Evolutionary conservation across 1,139 yeast species (phyloP).

Genomic region (Zygoascus sp.): DNA sequence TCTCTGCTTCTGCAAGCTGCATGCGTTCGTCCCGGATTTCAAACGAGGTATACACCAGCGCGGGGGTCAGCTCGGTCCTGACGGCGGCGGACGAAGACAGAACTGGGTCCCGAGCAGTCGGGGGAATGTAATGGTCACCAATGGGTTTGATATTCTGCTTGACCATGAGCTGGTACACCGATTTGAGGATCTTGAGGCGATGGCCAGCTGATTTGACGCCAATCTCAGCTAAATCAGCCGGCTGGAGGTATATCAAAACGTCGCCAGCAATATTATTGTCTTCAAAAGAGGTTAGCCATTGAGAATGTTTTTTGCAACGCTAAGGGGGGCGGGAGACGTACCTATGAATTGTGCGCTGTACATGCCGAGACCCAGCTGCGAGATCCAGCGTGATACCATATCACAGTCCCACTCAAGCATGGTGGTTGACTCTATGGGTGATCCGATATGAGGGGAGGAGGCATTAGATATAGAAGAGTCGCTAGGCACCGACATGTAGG

Average conservation of each 20-base stretch:
- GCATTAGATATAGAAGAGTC: neutral
- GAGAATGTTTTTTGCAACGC: neutral
- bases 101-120: slow-evolving; percentile 20
- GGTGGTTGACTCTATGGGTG: neutral
- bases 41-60: slow-evolving; percentile 23
- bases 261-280: slow-evolving; percentile 41
- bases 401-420: slow-evolving; percentile 30
- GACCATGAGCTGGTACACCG: slow-evolving; percentile 33
- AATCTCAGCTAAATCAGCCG: slow-evolving; percentile 38
- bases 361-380: slow-evolving; percentile 27
- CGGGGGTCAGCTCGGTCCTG: slow-evolving; percentile 6
- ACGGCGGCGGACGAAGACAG: neutral
- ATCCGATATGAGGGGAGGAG: neutral
- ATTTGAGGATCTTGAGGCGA: slow-evolving; percentile 36
- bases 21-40: slow-evolving; percentile 36
- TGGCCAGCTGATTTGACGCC: slow-evolving; percentile 41
- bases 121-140: slow-evolving; percentile 32
- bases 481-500: neutral
- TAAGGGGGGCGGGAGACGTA: too few species aligned
- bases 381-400: slow-evolving; percentile 29
- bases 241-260: slow-evolving; percentile 38
- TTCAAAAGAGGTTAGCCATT: slow-evolving; percentile 2
- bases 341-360: slow-evolving; percentile 28
- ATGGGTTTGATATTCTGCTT: slow-evolving; percentile 31
- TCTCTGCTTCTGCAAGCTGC: slow-evolving; percentile 34